Base-by-base conservation (phyloP, 768 basidiomycete genomes). In the Panus rudis region DNA sequence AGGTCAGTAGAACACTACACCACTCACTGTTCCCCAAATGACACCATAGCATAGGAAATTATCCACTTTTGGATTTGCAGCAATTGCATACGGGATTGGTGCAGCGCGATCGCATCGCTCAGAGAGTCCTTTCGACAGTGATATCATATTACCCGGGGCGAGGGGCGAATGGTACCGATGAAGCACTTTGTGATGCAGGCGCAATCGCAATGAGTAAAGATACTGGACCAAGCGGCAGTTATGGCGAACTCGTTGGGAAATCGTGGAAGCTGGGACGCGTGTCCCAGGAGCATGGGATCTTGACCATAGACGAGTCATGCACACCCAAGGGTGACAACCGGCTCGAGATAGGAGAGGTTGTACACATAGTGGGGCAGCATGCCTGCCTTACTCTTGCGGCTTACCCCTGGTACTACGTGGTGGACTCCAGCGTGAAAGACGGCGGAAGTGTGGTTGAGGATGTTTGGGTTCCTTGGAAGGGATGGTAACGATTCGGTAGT, bases 391-490 rank as follows among this genome's bases (percentile, higher is more conserved):
- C 80, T 35, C 73, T 85, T 16, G 87, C 91, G 16, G 79, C 75
- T 2, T 76, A 85, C 54, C 79, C 83, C 1, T 91, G 85, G 87
- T 88, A 81, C 59, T 91, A 91, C 56, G 67, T 92, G 16, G 78
- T 91, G 2, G 89, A 92, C 51, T 75, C 75, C 6, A 67, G 67
- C n/a, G 57, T 66, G 23, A 68, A 67, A 14, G 68, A 63, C 17
- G 73, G 72, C 13, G 64, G 61, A 27, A 68, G 72, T 28, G 58
- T 49, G 22, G 79, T 90, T 6, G 77, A 81, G 16, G 89, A 92
- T 60, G 66, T 92, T 22, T 92, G 90, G 90, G 79, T 90, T 33
- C 78, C 88, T 6, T 90, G 88, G 85, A 93, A 91, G 62, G 89
- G 88, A 0, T 92, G 90, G 90, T 93, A 47, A 54, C n/a, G n/a